Evolutionary conservation across 176 grass and related monocot genomes (phyloP), one percentile per base, ranked within the genome.

Genomic region (Urochloa ruziziensis): DNA sequence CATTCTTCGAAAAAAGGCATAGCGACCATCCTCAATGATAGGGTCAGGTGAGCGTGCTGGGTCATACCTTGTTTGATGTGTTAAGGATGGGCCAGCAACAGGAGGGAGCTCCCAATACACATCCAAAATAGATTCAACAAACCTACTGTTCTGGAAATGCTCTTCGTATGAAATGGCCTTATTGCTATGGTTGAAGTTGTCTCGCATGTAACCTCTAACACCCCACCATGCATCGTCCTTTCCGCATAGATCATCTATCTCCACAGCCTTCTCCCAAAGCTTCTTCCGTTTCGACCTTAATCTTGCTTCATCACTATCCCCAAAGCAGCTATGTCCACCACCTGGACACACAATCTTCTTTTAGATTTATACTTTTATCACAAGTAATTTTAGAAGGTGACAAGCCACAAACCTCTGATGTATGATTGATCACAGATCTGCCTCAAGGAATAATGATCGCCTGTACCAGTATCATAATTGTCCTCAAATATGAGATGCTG

Each of bases 401-500:
- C 10, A 81, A 18, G 65, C 17, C 14, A 80, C 51, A 79, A n/a
- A 89, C 95, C 95, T 93, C 92, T 97, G 61, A 94, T 91, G 83
- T 94, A 85, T 47, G 82, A 56, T 71, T 97, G 95, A 78, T 97
- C 95, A 49, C 95, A 97, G 72, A 94, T 94, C 73, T 97, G 92
- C 29, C 95, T 85, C 78, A 97, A 70, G 30, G 95, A 97, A 84
- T 97, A 94, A 92, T 97, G 92, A 51, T 97, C 95, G 5, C 95
- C 95, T 39, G 82, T 94, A 77, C 95, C 92, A 61, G 95, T 97
- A 73, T 97, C 95, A 79, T 97, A 97, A 79, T 97, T 97, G 70
- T 97, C 95, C 86, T 97, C 95, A 53, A 97, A 97, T 88, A 97
- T 94, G 48, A 97, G 87, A 86, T 97, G 90, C 29, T 34, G 69